phyloP scores from a whole-genome alignment of 495 filamentous ascomycete genomes.

The Talaromyces nanjingensis region DNA sequence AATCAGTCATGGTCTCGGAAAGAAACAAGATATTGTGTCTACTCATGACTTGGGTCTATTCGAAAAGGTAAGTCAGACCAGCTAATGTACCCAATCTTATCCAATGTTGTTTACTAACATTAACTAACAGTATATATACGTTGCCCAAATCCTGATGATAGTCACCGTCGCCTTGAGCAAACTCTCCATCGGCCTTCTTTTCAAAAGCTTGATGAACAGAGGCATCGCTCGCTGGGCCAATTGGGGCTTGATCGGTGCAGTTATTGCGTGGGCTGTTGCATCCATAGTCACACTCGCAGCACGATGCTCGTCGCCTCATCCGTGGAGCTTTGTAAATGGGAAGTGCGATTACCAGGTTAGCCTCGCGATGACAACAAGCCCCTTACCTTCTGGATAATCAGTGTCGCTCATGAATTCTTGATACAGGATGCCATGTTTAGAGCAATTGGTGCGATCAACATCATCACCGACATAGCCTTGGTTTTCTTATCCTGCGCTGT shows the following conservation, averaged over 20 bases:
- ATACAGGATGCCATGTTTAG: slow-evolving; percentile 15
- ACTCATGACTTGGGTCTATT: slow-evolving; percentile 9
- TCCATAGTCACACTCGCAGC: slow-evolving; percentile 20
- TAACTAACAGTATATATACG: slow-evolving; percentile 19
- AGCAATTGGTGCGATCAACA: slow-evolving; percentile 20
- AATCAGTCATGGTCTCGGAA: slow-evolving; percentile 21
- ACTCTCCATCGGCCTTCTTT: slow-evolving; percentile 18
- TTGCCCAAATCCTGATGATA: slow-evolving; percentile 22
- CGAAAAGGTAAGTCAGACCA: slow-evolving; percentile 14
- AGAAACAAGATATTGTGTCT: slow-evolving; percentile 12
- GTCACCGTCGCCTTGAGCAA: slow-evolving; percentile 18
- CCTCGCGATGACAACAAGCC: neutral
- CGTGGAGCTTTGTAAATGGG: slow-evolving; percentile 15
- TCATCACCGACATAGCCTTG: slow-evolving; percentile 18
- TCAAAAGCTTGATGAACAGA: slow-evolving; percentile 20
- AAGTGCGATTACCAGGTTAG: slow-evolving; percentile 19
- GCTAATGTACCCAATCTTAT: no score
- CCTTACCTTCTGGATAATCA: no score
- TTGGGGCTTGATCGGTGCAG: slow-evolving; percentile 15
- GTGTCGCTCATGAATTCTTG: no score
- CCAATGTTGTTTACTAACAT: neutral
- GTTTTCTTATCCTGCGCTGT: slow-evolving; percentile 19
- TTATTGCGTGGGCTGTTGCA: slow-evolving; percentile 18
- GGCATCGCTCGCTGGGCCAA: slow-evolving; percentile 12
- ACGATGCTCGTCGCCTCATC: slow-evolving; percentile 19